Evolutionary conservation across 2,329 filamentous ascomycete genomes (phyloP).

Genomic region (Calonectria montana): DNA sequence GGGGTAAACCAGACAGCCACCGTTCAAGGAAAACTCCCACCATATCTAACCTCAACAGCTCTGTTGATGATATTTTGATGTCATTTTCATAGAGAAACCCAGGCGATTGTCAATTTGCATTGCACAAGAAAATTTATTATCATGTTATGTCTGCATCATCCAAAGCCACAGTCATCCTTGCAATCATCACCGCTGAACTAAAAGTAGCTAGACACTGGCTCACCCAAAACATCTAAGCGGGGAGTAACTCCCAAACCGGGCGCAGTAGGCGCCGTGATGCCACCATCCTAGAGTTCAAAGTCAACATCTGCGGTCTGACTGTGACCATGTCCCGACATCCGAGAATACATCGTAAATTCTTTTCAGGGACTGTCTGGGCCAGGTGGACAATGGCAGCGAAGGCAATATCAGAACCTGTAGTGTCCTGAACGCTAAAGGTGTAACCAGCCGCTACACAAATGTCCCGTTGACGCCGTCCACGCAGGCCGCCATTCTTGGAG

Average conservation of each 20-base stretch:
- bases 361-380: conserved; percentile 30
- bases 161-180: not conserved
- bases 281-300: conserved; percentile 28
- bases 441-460: conserved; percentile 33
- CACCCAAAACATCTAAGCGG: conserved; percentile 30
- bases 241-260: conserved; percentile 28
- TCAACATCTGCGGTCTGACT: conserved; percentile 29
- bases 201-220: conserved; percentile 30
- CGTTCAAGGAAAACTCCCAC: no score
- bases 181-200: not conserved
- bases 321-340: conserved; percentile 31
- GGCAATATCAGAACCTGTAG: conserved; percentile 28
- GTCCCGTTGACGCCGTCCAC: conserved; percentile 28
- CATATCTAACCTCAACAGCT: no score
- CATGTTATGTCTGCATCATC: not conserved
- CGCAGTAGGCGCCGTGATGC: conserved; percentile 25
- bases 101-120: not conserved
- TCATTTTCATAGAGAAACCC: no score
- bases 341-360: conserved; percentile 28
- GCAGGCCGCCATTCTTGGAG: conserved; percentile 33
- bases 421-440: conserved; percentile 34
- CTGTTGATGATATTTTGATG: no score
- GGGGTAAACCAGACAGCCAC: no score
- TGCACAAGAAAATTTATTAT: not conserved
- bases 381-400: conserved; percentile 34